Evolutionary conservation across 208 protist genomes (phyloP), one percentile per base, ranked within the genome.

Genomic region (Vickermania spadyakhi): DNA sequence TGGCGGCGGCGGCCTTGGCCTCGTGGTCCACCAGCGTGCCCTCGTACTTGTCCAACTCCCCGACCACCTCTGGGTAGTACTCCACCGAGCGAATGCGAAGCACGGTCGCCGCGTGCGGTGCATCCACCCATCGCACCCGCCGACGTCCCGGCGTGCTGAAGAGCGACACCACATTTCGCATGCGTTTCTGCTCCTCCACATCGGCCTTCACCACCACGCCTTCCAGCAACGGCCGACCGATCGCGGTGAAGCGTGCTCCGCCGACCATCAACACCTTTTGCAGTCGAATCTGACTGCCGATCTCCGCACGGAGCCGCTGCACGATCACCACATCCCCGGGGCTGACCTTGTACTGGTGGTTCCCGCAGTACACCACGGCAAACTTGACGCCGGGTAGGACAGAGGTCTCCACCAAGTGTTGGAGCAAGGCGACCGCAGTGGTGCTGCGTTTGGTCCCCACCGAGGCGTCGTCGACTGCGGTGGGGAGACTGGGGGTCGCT

Each of bases 261-360:
- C 87, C 89, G 18, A 97, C 77, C 69, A 96, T 84, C 2, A 96
- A 63, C 5, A 95, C 83, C 61, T 96, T 96, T 64, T 96, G 91
- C 1, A 97, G 64, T 0, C 71, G 64, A 60, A 97, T 93, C 51
- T 66, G 64, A 42, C 84, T 85, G 1, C 86, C 86, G 50, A 97
- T 93, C 13, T 87, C 72, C 7, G 77, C 77, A 5, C 75, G 73
- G 21, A 96, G 59, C 7, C 79, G 82, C 71, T 96, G 84, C 5
- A 93, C 81, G 1, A 75, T 75, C 60, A 96, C 94, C 56, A 94
- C 77, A 55, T 96, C 91, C 51, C 83, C 85, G 0, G 68, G 58
- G 1, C 70, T 54, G 0, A 95, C 77, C 62, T 95, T 96, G 73
- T 95, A 96, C 69, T 96, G 88, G 52, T 91, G 78, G 51, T 88